phyloP scores from a whole-genome alignment of 2,329 filamentous ascomycete genomes.

The Albophoma yamanashiensis region DNA sequence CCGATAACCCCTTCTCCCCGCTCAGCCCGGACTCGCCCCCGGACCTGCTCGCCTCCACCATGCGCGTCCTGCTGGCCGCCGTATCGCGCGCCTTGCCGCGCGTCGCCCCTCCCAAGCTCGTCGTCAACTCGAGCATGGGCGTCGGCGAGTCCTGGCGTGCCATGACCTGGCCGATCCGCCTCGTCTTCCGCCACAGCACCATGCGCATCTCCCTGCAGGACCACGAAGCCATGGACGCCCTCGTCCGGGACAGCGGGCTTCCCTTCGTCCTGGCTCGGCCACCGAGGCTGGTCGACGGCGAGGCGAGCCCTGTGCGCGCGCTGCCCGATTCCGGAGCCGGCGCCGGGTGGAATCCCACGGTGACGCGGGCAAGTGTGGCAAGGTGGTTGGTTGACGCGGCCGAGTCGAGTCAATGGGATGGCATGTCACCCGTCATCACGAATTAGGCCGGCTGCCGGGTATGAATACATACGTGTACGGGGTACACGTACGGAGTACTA shows the following conservation, averaged over 20 bases:
- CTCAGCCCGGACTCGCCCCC: conserved; percentile 24
- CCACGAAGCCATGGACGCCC: conserved; percentile 32
- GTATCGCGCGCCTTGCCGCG: conserved; percentile 17
- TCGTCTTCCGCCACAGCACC: conserved; percentile 31
- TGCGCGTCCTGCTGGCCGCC: conserved; percentile 21
- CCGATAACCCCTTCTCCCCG: conserved; percentile 36
- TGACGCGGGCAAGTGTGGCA: conserved; percentile 29
- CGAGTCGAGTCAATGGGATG: conserved; percentile 28
- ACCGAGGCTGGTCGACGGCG: conserved; percentile 28
- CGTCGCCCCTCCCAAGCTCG: conserved; percentile 21
- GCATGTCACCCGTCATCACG: conserved; percentile 33
- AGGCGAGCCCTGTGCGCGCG: conserved; percentile 22
- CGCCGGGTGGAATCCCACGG: conserved; percentile 25
- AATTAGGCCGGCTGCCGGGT: not conserved
- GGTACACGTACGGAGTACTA: too few species aligned
- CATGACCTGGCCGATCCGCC: conserved; percentile 27
- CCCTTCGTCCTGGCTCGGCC: conserved; percentile 32
- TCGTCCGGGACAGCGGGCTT: conserved; percentile 21
- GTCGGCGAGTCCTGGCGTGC: conserved; percentile 31
- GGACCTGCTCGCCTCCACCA: conserved; percentile 34
- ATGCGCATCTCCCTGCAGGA: conserved; percentile 36
- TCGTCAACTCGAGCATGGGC: conserved; percentile 40
- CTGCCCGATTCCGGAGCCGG: conserved; percentile 31
- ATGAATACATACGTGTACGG: not conserved
- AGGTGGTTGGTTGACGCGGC: conserved; percentile 32